Conservation (phyloP, 768 basidiomycete species). For the Mycena maculata region DNA sequence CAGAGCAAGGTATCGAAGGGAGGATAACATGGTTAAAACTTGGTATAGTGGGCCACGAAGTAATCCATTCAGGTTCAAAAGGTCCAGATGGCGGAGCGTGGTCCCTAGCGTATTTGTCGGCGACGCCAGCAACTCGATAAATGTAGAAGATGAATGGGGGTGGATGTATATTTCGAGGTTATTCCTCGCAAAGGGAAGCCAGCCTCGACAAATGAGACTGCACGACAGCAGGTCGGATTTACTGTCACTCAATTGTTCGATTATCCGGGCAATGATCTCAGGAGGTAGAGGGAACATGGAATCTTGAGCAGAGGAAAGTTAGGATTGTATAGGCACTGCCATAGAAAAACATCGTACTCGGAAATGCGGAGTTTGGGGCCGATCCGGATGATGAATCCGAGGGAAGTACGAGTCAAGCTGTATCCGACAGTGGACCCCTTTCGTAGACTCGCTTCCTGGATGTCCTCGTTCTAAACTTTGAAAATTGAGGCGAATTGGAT, state of each 20-base stretch:
- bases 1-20: neutral
- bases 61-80: neutral
- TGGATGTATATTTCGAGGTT: neutral
- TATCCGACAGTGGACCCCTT: too few species aligned
- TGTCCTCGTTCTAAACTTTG: too few species aligned
- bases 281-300: too few species aligned
- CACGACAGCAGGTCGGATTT: neutral
- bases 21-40: neutral
- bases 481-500: too few species aligned
- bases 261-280: too few species aligned
- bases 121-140: neutral
- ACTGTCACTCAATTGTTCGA: neutral
- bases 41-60: neutral
- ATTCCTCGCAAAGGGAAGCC: slow-evolving; percentile 3
- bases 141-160: neutral
- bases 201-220: neutral
- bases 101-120: neutral
- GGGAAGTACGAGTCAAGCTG: too few species aligned
- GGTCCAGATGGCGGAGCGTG: neutral
- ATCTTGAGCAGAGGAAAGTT: too few species aligned
- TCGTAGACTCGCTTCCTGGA: too few species aligned
- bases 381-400: too few species aligned
- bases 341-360: too few species aligned
- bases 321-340: too few species aligned
- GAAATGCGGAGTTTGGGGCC: too few species aligned